Percentiles rank a stretch among this genome's conserved stretches.
Evolutionary conservation across 495 filamentous ascomycete genomes (phyloP).

Genomic region (Arthonia radiata): DNA sequence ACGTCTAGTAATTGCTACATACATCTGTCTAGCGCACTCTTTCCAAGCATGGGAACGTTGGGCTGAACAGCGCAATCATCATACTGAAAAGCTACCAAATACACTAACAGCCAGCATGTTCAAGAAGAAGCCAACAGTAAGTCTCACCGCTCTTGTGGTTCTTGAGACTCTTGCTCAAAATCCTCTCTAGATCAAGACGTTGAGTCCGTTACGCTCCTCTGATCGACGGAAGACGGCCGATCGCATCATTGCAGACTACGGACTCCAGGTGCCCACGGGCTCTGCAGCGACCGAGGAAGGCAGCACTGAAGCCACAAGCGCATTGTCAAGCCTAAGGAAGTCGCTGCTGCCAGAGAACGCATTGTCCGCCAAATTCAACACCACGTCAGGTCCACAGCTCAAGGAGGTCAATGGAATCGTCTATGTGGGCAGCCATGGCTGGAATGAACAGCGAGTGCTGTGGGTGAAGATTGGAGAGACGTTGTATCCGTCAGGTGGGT

Average conservation of each 20-base stretch:
- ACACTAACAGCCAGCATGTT: too few species aligned
- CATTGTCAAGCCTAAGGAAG: conserved; percentile 30
- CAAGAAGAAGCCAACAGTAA: conserved; percentile 55
- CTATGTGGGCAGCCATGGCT: conserved; percentile 32
- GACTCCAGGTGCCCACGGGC: conserved; percentile 21
- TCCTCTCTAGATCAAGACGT: conserved; percentile 34
- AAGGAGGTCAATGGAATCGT: conserved; percentile 38
- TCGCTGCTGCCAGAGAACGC: conserved; percentile 39
- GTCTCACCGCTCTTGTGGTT: conserved; percentile 12
- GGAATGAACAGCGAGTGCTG: conserved; percentile 35
- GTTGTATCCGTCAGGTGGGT: conserved; percentile 30
- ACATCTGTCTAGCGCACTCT: too few species aligned
- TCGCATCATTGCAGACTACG: conserved; percentile 38
- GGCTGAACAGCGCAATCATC: too few species aligned
- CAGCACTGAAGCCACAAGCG: conserved; percentile 17
- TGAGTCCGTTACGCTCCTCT: conserved; percentile 42
- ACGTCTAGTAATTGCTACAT: too few species aligned
- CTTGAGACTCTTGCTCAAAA: background rate
- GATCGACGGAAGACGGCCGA: conserved; percentile 47
- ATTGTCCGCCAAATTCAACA: conserved; percentile 40
- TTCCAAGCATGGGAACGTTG: too few species aligned
- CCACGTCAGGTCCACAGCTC: conserved; percentile 39
- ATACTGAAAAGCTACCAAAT: too few species aligned
- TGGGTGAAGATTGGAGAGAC: conserved; percentile 46
- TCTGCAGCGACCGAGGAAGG: conserved; percentile 15